A percentile compares a stretch with the other conserved stretches of the same genome.
phyloP scores from a whole-genome alignment of 768 basidiomycete genomes.

The Phylloporus rhodoxanthus region DNA sequence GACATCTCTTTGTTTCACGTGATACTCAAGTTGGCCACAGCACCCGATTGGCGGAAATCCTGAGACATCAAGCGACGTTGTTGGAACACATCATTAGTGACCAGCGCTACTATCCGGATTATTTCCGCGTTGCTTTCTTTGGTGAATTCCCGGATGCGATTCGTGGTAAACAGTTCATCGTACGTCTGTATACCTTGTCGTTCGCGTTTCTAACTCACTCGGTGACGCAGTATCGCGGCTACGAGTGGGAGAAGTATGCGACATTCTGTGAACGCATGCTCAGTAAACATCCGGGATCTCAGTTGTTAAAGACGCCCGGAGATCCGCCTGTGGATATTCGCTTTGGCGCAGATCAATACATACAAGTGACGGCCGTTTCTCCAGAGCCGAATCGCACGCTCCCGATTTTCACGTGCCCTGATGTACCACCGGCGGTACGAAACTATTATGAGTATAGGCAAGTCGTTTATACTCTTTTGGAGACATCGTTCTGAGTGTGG shows the following conservation, averaged over 20 bases:
- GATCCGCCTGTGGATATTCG: slow-evolving; percentile 80
- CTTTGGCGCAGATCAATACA: slow-evolving; percentile 73
- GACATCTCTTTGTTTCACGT: background rate
- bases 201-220: background rate
- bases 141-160: slow-evolving; percentile 86
- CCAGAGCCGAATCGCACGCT: slow-evolving; percentile 78
- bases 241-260: slow-evolving; percentile 90
- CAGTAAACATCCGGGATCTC: slow-evolving; percentile 82
- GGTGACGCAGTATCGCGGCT: slow-evolving; percentile 72
- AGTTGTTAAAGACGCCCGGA: slow-evolving; percentile 63
- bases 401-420: slow-evolving; percentile 79
- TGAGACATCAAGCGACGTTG: slow-evolving; percentile 81
- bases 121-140: slow-evolving; percentile 90
- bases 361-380: slow-evolving; percentile 80
- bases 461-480: slow-evolving; percentile 8
- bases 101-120: slow-evolving; percentile 84
- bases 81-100: slow-evolving; percentile 81
- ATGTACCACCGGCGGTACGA: slow-evolving; percentile 73
- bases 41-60: slow-evolving; percentile 75
- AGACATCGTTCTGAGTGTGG: background rate
- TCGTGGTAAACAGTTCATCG: slow-evolving; percentile 86
- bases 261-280: slow-evolving; percentile 89
- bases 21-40: slow-evolving; percentile 34
- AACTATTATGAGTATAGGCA: slow-evolving; percentile 87
- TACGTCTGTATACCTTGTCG: slow-evolving; percentile 31